Evolutionary conservation across 805 yeast genomes (phyloP).

Genomic region (Saitoella complicata): DNA sequence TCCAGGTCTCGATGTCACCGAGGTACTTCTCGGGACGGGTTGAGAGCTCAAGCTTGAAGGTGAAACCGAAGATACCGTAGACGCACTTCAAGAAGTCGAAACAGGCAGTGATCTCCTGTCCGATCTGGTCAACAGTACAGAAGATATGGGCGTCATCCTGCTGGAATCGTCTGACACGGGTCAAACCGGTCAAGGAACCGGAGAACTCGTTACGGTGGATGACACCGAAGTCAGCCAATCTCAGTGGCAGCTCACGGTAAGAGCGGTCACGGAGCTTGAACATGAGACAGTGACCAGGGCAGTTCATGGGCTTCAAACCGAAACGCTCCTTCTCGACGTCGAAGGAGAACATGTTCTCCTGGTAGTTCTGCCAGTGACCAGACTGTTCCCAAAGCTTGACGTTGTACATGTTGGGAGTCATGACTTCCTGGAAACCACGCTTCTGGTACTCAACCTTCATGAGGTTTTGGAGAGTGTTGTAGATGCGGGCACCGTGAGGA

Average conservation of each 20-base stretch:
- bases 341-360: slow-evolving; percentile 92
- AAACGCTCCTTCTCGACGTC: slow-evolving; percentile 91
- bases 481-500: slow-evolving; percentile 97
- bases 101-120: slow-evolving; percentile 53
- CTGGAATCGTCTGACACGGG: slow-evolving; percentile 86
- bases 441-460: slow-evolving; percentile 71
- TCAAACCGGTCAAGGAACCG: slow-evolving; percentile 84
- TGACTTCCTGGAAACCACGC: slow-evolving; percentile 96
- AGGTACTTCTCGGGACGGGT: slow-evolving; percentile 73
- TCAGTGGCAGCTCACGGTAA: slow-evolving; percentile 69
- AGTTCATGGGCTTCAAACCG: slow-evolving; percentile 93
- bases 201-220: slow-evolving; percentile 88
- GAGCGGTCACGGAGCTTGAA: slow-evolving; percentile 63
- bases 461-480: slow-evolving; percentile 68
- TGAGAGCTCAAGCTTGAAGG: slow-evolving; percentile 52
- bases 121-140: slow-evolving; percentile 65
- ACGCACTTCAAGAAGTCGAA: slow-evolving; percentile 59
- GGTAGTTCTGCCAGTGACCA: slow-evolving; percentile 97
- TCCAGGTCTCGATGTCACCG: slow-evolving; percentile 69
- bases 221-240: slow-evolving; percentile 79
- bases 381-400: slow-evolving; percentile 96
- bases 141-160: slow-evolving; percentile 98
- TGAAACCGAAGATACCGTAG: slow-evolving; percentile 51
- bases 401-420: slow-evolving; percentile 97
- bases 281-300: slow-evolving; percentile 83